phyloP scores from a whole-genome alignment of 805 yeast species.

The Candida ficus region DNA sequence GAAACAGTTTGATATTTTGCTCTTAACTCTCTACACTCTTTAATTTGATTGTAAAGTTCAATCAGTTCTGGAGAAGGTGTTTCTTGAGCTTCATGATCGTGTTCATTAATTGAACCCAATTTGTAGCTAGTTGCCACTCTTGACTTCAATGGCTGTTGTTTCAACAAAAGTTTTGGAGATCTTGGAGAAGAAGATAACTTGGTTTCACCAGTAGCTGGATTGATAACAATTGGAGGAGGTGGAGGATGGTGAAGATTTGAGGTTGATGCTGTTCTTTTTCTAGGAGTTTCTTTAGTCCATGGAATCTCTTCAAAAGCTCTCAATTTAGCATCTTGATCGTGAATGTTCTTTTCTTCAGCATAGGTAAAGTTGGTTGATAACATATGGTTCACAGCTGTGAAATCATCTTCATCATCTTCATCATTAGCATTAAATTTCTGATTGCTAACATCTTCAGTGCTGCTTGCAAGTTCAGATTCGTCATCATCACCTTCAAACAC shows the following conservation, averaged over 20 bases:
- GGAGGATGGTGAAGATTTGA: slow-evolving; percentile 34
- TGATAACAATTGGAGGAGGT: slow-evolving; percentile 29
- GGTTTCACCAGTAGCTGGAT: slow-evolving; percentile 20
- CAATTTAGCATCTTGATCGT: slow-evolving; percentile 63
- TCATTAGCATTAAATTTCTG: slow-evolving; percentile 3
- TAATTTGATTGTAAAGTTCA: slow-evolving; percentile 56
- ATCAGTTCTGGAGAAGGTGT: slow-evolving; percentile 65
- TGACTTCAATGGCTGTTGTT: slow-evolving; percentile 2
- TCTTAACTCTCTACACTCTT: slow-evolving; percentile 66
- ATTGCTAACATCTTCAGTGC: neutral
- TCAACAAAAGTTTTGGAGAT: slow-evolving; percentile 7
- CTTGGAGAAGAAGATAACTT: slow-evolving; percentile 18
- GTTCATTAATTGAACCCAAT: slow-evolving; percentile 41
- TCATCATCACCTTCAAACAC: slow-evolving; percentile 1
- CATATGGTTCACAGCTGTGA: slow-evolving; percentile 18
- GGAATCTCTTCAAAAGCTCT: slow-evolving; percentile 44
- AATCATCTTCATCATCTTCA: slow-evolving; percentile 18
- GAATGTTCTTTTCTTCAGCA: slow-evolving; percentile 57
- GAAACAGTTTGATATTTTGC: slow-evolving; percentile 70
- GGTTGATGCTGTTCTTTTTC: slow-evolving; percentile 29
- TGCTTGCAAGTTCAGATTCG: neutral
- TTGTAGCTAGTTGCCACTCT: slow-evolving; percentile 30
- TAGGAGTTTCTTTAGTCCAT: slow-evolving; percentile 26
- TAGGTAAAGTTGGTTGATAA: slow-evolving; percentile 54
- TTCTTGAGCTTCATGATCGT: slow-evolving; percentile 48